Percentiles rank a stretch among this genome's conserved stretches.
phyloP scores from a whole-genome alignment of 1,139 yeast genomes.

The Geotrichum candidum region DNA sequence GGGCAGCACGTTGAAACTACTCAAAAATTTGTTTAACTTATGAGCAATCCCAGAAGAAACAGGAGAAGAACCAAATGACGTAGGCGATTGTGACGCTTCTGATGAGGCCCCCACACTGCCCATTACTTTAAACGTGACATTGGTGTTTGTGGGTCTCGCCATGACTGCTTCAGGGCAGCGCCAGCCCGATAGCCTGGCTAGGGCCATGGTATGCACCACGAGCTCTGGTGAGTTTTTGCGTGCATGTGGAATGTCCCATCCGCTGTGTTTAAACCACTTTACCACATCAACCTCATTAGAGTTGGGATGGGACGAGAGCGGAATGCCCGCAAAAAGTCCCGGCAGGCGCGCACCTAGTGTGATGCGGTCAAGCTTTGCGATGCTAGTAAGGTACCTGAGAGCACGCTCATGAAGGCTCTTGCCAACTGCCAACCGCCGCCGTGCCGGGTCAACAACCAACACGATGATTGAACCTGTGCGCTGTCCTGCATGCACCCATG shows the following conservation, averaged over 20 bases:
- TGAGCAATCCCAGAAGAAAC: neutral
- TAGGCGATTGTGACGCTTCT: neutral
- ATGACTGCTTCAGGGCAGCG: neutral
- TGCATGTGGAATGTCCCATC: constrained; percentile 26
- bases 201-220: neutral
- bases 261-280: constrained; percentile 31
- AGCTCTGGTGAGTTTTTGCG: neutral
- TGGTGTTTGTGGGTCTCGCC: neutral
- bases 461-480: constrained; percentile 45
- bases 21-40: neutral
- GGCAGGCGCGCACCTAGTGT: constrained; percentile 53
- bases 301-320: constrained; percentile 13
- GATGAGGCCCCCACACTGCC: neutral
- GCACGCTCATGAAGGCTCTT: constrained; percentile 53
- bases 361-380: constrained; percentile 41
- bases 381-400: constrained; percentile 45
- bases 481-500: constrained; percentile 45
- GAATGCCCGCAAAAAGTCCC: constrained; percentile 42
- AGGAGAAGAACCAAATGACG: neutral
- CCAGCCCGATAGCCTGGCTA: neutral
- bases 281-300: constrained; percentile 15
- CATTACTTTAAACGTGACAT: neutral
- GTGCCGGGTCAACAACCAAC: constrained; percentile 51
- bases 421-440: constrained; percentile 55
- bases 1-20: neutral